A percentile compares a stretch with the other conserved stretches of the same genome.
Evolutionary conservation across 1,284 basidiomycete species (phyloP).

Genomic region (Moesziomyces parantarcticus): DNA sequence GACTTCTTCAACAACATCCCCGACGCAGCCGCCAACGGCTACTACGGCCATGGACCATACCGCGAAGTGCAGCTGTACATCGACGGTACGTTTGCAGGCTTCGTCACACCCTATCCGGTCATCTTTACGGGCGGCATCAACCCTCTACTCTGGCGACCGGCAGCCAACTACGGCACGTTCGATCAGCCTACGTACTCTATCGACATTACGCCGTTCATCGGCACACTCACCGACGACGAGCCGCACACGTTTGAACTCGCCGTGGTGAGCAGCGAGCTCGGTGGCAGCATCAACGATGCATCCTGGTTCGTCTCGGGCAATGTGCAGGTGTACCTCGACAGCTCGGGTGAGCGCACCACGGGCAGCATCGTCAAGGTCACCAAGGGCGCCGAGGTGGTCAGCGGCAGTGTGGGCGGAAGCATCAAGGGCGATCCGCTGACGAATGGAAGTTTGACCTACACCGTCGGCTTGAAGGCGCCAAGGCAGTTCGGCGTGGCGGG

Average conservation of each 20-base stretch:
- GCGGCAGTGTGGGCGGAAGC: conserved; percentile 11
- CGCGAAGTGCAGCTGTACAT: conserved; percentile 81
- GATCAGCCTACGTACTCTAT: conserved; percentile 82
- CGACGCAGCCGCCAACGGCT: conserved; percentile 72
- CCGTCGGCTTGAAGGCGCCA: conserved; percentile 3
- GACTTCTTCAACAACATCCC: conserved; percentile 73
- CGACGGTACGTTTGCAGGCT: conserved; percentile 79
- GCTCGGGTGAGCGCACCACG: conserved; percentile 29
- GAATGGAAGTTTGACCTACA: conserved; percentile 21
- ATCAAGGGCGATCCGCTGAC: conserved; percentile 15
- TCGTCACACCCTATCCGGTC: conserved; percentile 80
- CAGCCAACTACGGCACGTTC: conserved; percentile 80
- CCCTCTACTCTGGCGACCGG: conserved; percentile 80
- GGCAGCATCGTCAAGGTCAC: conserved; percentile 18
- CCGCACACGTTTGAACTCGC: conserved; percentile 78
- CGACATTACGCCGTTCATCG: conserved; percentile 82
- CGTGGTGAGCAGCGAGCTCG: conserved; percentile 77
- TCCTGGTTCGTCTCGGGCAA: conserved; percentile 81
- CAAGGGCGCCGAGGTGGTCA: conserved; percentile 3
- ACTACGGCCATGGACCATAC: conserved; percentile 72
- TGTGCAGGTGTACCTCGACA: conserved; percentile 71
- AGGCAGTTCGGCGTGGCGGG: conserved; percentile 24
- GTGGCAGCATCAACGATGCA: conserved; percentile 73
- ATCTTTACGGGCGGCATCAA: conserved; percentile 84
- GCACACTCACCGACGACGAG: conserved; percentile 76